These are phyloP conservation scores for Candida tallmaniae DNA, from an alignment of 805 yeast genomes.

Conservation along the genomic window DNA sequence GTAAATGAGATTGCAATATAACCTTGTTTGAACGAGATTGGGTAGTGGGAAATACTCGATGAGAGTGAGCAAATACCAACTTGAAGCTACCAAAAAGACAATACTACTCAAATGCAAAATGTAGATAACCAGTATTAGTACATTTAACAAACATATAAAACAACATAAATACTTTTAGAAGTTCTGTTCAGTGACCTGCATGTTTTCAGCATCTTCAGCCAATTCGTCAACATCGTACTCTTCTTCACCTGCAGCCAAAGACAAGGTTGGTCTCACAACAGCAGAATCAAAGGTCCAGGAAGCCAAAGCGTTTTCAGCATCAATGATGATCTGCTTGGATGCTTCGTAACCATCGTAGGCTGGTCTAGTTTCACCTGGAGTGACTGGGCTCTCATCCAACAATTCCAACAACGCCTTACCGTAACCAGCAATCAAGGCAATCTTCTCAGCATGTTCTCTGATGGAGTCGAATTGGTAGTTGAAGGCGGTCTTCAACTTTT, in stretches of 20 bases:
- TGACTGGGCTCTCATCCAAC: constrained; percentile 93
- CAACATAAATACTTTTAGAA: too few relatives aligned
- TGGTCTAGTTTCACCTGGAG: constrained; percentile 99
- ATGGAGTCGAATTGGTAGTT: constrained; percentile 94
- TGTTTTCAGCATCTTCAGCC: constrained; percentile 37
- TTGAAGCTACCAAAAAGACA: too few relatives aligned
- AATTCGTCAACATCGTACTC: constrained; percentile 40
- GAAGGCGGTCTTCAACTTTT: constrained; percentile 95
- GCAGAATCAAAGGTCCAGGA: constrained; percentile 97
- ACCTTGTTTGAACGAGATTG: too few relatives aligned
- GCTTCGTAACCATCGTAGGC: constrained; percentile 98
- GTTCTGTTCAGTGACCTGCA: constrained; percentile 57
- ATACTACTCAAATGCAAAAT: too few relatives aligned
- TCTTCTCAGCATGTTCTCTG: constrained; percentile 93
- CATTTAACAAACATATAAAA: too few relatives aligned
- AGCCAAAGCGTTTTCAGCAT: constrained; percentile 92
- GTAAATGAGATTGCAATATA: too few relatives aligned
- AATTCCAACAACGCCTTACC: constrained; percentile 96
- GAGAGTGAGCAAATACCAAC: too few relatives aligned
- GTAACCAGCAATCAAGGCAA: constrained; percentile 96
- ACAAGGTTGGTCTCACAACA: constrained; percentile 87
- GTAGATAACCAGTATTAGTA: too few relatives aligned
- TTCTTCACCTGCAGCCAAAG: constrained; percentile 66
- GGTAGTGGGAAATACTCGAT: too few relatives aligned
- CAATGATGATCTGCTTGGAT: constrained; percentile 94